phyloP scores from a whole-genome alignment of 2,329 filamentous ascomycete species.

The Emericellopsis cladophorae region DNA sequence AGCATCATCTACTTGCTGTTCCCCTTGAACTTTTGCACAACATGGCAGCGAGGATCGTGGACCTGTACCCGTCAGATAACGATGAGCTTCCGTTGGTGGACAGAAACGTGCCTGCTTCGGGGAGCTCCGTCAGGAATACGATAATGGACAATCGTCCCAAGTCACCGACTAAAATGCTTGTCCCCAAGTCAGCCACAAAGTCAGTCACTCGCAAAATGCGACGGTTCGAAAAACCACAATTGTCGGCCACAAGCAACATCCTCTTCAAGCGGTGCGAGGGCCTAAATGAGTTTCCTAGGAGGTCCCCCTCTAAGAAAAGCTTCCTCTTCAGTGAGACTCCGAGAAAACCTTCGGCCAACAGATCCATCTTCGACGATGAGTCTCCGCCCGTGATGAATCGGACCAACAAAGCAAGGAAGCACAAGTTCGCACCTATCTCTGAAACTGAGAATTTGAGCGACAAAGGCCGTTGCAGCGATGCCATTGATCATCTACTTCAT shows the following conservation, averaged over 20 bases:
- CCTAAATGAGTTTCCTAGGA: slow-evolving; percentile 1
- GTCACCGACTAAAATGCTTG: slow-evolving; percentile 2
- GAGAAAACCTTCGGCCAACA: background rate
- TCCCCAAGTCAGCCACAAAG: slow-evolving; percentile 11
- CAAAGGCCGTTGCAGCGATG: too few species aligned
- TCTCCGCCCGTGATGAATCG: slow-evolving; percentile 1
- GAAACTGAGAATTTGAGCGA: too few species aligned
- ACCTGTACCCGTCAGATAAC: slow-evolving; percentile 18
- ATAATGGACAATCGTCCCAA: slow-evolving; percentile 2
- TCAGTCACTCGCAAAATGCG: slow-evolving; percentile 16
- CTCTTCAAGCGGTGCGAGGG: slow-evolving; percentile 17
- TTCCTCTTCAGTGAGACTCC: background rate
- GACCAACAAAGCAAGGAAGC: background rate
- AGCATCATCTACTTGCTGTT: too few species aligned
- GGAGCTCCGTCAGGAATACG: slow-evolving; percentile 4
- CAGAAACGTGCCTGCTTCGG: slow-evolving; percentile 10
- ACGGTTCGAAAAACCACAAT: slow-evolving; percentile 10
- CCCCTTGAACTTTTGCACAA: too few species aligned
- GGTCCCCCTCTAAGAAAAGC: slow-evolving; percentile 1
- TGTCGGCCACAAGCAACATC: slow-evolving; percentile 11
- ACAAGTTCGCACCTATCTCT: too few species aligned
- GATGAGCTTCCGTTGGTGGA: slow-evolving; percentile 29
- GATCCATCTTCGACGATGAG: background rate
- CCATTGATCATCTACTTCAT: too few species aligned
- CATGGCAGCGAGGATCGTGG: slow-evolving; percentile 8